A percentile compares a stretch with the other conserved stretches of the same genome.
phyloP scores from a whole-genome alignment of 345 rosid genomes.

The Lepidium aucheri region DNA sequence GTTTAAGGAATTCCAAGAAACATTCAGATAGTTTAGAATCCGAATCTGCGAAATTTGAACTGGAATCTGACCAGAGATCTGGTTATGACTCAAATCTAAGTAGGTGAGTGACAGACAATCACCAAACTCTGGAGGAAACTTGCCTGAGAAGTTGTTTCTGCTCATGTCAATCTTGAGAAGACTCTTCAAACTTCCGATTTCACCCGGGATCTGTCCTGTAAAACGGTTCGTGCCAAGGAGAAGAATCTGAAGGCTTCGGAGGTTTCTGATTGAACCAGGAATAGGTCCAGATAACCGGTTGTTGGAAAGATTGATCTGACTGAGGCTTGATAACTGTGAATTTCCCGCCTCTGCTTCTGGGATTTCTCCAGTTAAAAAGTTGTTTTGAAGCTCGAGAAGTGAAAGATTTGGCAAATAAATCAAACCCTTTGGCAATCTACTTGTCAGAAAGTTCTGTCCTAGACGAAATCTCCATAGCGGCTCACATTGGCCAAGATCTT shows the following conservation, averaged over 20 bases:
- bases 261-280: slow-evolving; percentile 58
- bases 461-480: slow-evolving; percentile 61
- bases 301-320: slow-evolving; percentile 64
- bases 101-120: slow-evolving; percentile 41
- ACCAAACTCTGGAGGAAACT: slow-evolving; percentile 58
- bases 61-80: slow-evolving; percentile 55
- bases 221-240: slow-evolving; percentile 55
- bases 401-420: slow-evolving; percentile 57
- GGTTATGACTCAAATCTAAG: slow-evolving; percentile 63
- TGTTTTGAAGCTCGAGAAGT: slow-evolving; percentile 74
- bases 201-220: slow-evolving; percentile 59
- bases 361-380: slow-evolving; percentile 49
- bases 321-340: slow-evolving; percentile 27
- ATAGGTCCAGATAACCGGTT: slow-evolving; percentile 61
- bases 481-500: slow-evolving; percentile 57
- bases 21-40: slow-evolving; percentile 66
- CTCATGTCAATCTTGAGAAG: slow-evolving; percentile 59
- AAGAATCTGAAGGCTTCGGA: slow-evolving; percentile 62
- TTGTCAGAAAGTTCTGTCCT: slow-evolving; percentile 73
- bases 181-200: slow-evolving; percentile 48
- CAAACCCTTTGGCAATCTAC: slow-evolving; percentile 62
- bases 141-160: slow-evolving; percentile 65
- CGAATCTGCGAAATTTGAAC: slow-evolving; percentile 42
- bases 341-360: slow-evolving; percentile 27
- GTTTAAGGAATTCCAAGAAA: slow-evolving; percentile 72